phyloP scores from a whole-genome alignment of 2,329 filamentous ascomycete genomes.

The Colletotrichum lini region DNA sequence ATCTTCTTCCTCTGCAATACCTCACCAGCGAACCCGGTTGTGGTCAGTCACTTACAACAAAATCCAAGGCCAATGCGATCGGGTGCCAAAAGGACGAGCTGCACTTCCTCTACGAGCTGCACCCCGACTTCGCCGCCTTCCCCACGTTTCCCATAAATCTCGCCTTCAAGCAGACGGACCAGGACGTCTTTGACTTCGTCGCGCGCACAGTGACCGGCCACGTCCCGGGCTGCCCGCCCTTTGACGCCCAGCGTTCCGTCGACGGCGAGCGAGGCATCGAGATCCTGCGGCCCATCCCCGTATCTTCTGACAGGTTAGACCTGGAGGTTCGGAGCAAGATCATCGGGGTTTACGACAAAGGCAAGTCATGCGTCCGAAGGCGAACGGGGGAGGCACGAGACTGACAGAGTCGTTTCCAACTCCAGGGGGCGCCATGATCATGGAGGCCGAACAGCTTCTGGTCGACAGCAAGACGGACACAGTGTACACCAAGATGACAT shows the following conservation, averaged over 20 bases:
- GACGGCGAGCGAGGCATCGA: slow-evolving; percentile 59
- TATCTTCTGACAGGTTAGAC: slow-evolving; percentile 52
- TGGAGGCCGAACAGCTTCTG: slow-evolving; percentile 57
- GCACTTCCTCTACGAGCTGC: slow-evolving; percentile 61
- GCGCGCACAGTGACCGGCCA: slow-evolving; percentile 51
- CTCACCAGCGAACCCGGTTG: background rate
- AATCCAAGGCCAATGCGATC: slow-evolving; percentile 56
- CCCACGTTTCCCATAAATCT: slow-evolving; percentile 64
- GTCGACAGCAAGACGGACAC: slow-evolving; percentile 56
- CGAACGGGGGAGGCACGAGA: too few species aligned
- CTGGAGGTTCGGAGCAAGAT: slow-evolving; percentile 58
- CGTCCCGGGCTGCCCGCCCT: slow-evolving; percentile 56
- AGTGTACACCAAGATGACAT: slow-evolving; percentile 56
- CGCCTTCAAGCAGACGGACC: slow-evolving; percentile 60
- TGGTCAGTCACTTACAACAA: background rate
- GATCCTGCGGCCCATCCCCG: slow-evolving; percentile 54
- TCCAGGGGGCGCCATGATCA: slow-evolving; percentile 57
- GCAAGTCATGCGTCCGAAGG: slow-evolving; percentile 21
- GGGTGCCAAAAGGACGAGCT: slow-evolving; percentile 55
- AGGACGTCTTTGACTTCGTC: slow-evolving; percentile 61
- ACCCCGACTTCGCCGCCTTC: slow-evolving; percentile 60
- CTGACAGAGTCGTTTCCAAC: too few species aligned
- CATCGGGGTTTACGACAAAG: slow-evolving; percentile 62
- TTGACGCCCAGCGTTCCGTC: slow-evolving; percentile 58
- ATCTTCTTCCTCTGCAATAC: background rate